Evolutionary conservation across 1,284 basidiomycete species (phyloP), one percentile per base, ranked within the genome.

Genomic region (Ganoderma multipileum): DNA sequence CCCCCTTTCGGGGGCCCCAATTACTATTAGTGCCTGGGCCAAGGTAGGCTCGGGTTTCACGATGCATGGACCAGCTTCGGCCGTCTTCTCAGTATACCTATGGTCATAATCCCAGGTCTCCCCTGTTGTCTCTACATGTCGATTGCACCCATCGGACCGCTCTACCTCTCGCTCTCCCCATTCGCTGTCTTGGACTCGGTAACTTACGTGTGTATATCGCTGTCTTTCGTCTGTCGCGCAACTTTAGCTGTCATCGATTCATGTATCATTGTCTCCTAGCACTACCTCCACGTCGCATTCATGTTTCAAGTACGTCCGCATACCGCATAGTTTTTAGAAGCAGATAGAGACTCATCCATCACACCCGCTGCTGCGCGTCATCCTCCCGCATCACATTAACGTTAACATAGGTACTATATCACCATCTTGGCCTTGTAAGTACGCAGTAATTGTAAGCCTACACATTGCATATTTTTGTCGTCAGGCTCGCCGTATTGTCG

Each of bases 181-280:
- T 70, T 65, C 68, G 67, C 69, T 70, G 23, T 72, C 71, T 72
- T 72, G 71, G 68, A 67, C 67, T 28, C 67, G 71, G 71, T 68
- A 72, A 67, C 67, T 72, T 69, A 72, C 71, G 69, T 72, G 65
- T 71, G 67, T 69, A 68, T 68, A 60, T 44, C 54, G 52, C 61
- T 44, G 33, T 60, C 33, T 58, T 50, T 58, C 54, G 38, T 39
- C 23, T 38, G 38, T 54, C 70, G 63, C 70, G 63, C 57, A 68
- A 66, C 65, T 63, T 71, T 66, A 66, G 41, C 11, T 41, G 39
- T 39, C 61, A 58, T 63, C 54, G 65, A 38, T 63, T 30, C 61
- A 62, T 67, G 42, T 52, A 47, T 44, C 58, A 59, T 28, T 41
- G 47, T 64, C 36, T 57, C n/a, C 62, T 62, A 38, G 36, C 36